Evolutionary conservation across 2,329 filamentous ascomycete genomes (phyloP), one percentile per base, ranked within the genome.

Genomic region (Neofusicoccum ribis): DNA sequence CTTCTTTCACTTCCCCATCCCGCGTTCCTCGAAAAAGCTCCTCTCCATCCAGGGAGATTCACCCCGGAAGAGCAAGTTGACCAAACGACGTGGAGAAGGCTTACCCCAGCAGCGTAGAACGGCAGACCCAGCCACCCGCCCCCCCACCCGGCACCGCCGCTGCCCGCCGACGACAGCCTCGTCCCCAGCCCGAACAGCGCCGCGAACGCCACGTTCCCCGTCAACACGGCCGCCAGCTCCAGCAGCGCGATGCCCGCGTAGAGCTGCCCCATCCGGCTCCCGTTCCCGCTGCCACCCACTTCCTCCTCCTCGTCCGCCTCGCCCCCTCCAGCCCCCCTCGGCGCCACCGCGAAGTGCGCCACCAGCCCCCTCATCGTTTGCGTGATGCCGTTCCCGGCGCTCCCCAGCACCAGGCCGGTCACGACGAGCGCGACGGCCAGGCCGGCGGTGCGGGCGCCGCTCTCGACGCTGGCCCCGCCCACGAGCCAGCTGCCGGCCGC

Each of bases 331-430:
- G 20, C 20, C 20, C 2, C 20, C 20, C 20, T 20, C 9, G 3
- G 1, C 39, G 23, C 27, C 23, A 17, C n/a, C 23, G 50, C 50
- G 36, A 64, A 64, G 15, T 64, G 50, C 20, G 62, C 62, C 15
- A 64, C 62, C 23, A 64, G 27, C 8, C 62, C 51, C 23, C 62
- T 51, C 62, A 64, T 64, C 9, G 51, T 58, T 36, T 64, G 62
- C 17, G 62, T 64, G 7, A 64, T 64, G 7, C 62, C 62, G 12
- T 64, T 64, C 20, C 62, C 62, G 8, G 34, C 41, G 12, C 39
- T 20, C 27, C n/a, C 37, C 3, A 58, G 27, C 5, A 64, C 51
- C 37, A 64, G 23, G 5, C 62, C 62, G 3, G 6, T 39, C 2
- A 64, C 36, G 5, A 44, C 6, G 9, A 23, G 20, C 20, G 20